Base-by-base conservation (phyloP, 176 grass and related monocot species). In the Tuctoria greenei region DNA sequence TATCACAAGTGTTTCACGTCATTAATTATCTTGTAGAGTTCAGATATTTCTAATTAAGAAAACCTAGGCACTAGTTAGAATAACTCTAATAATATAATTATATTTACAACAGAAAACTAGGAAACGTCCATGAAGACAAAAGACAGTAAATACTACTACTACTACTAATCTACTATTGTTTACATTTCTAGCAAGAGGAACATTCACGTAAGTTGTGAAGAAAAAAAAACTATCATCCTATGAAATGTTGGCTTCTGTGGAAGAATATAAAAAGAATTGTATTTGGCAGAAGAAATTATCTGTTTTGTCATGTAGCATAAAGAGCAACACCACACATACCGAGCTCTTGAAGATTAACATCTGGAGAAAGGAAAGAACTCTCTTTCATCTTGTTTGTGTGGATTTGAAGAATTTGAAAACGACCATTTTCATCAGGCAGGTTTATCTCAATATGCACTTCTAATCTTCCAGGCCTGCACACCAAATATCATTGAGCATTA, bases 361-460 rank as follows among this genome's bases (percentile, higher is more conserved):
- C 89, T 36, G 91, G 84, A 68, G 95, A 93, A 73, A 99, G 89
- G 75, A 99, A 99, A 75, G 91, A 98, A 58, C 69, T 98, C 74
- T 98, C 95, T 92, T 92, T 98, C 91, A 95, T 95, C 80, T 92
- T 92, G 76, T 81, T 99, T n/a, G 95, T 99, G 84, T 99, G 95
- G 73, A 99, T 99, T 84, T 90, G 91, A 79, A 99, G 89, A 86
- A 99, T 92, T 88, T 99, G 91, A 47, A 99, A 87, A 76, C 91
- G 91, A 58, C 95, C 95, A 88, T 99, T 94, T 83, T 99, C 95
- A 67, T 99, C 95, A 79, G 95, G 95, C 43, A 99, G 85, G 67
- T 92, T 95, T 81, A 99, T 99, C 76, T 99, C 95, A 72, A 95
- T 90, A 84, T 99, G 89, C 87, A 99, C 95, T 79, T 99, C 95